phyloP scores from a whole-genome alignment of 441 rosid genomes.

The Hura crepitans region DNA sequence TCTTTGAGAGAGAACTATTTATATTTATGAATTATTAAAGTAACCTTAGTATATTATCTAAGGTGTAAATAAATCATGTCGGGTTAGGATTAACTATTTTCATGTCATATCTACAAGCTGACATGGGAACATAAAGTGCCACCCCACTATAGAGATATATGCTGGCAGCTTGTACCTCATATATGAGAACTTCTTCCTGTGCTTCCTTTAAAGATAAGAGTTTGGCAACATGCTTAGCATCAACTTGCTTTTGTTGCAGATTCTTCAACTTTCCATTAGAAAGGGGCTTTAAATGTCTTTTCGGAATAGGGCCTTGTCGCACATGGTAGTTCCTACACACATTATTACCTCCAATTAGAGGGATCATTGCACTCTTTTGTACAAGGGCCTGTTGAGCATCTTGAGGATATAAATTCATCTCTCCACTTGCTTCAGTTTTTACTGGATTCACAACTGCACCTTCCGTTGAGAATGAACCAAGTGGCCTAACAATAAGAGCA shows the following conservation, averaged over 20 bases:
- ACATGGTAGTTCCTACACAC: constrained; percentile 41
- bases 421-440: constrained; percentile 47
- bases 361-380: constrained; percentile 49
- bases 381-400: constrained; percentile 41
- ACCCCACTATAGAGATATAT: background rate
- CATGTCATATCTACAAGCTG: background rate
- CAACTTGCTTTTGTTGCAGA: constrained; percentile 44
- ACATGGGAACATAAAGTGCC: background rate
- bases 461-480: constrained; percentile 43
- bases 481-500: constrained; percentile 34
- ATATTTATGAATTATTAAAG: too few relatives aligned
- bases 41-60: too few relatives aligned
- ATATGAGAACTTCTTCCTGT: constrained; percentile 58
- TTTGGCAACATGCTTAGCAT: constrained; percentile 50
- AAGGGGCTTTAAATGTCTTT: constrained; percentile 49
- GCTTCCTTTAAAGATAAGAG: constrained; percentile 60
- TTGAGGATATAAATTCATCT: constrained; percentile 33
- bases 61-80: too few relatives aligned
- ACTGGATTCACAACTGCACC: constrained; percentile 36
- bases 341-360: constrained; percentile 44
- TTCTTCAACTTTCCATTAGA: constrained; percentile 51
- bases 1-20: too few relatives aligned
- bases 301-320: constrained; percentile 39
- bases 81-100: background rate
- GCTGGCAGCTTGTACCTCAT: constrained; percentile 44